These are phyloP conservation scores for Cercospora zeina DNA, from an alignment of 2,329 filamentous ascomycete genomes.

Conservation along the genomic window DNA sequence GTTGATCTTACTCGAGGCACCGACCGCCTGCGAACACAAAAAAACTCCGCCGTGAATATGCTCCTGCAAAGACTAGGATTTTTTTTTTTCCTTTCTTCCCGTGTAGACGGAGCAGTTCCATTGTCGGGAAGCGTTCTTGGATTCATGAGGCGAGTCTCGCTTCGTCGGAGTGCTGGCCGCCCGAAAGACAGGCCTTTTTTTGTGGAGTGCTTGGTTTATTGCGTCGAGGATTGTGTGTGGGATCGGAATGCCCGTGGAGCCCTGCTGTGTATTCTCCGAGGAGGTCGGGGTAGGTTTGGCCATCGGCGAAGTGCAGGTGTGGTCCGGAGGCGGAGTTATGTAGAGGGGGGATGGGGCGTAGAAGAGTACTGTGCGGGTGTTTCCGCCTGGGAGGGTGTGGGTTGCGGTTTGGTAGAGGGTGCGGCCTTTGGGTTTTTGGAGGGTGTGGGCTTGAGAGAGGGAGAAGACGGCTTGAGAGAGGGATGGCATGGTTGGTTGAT, in stretches of 20 bases:
- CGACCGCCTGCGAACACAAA: constrained; percentile 44
- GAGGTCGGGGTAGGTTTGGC: constrained; percentile 57
- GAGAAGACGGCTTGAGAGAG: not conserved
- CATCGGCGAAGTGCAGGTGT: constrained; percentile 39
- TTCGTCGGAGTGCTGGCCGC: constrained; percentile 57
- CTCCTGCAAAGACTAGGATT: constrained; percentile 54
- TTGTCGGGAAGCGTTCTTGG: constrained; percentile 53
- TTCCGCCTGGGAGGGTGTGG: constrained; percentile 42
- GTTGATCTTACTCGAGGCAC: constrained; percentile 24
- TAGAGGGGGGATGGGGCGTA: constrained; percentile 44
- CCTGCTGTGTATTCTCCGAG: constrained; percentile 65
- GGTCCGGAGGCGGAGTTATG: constrained; percentile 36
- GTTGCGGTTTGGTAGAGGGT: constrained; percentile 37
- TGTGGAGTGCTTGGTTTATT: constrained; percentile 49
- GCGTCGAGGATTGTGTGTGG: constrained; percentile 52
- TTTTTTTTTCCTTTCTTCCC: constrained; percentile 43
- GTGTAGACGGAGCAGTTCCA: constrained; percentile 60
- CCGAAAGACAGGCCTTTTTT: constrained; percentile 57
- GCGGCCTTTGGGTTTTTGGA: constrained; percentile 20
- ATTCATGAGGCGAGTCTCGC: constrained; percentile 54
- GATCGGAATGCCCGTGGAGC: constrained; percentile 65
- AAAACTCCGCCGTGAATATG: constrained; percentile 60
- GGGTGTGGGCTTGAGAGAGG: constrained; percentile 11
- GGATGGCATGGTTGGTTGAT: not conserved
- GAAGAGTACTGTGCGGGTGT: constrained; percentile 43